Conservation (phyloP, 371 early-diverging fungal genomes). For the Apophysomyces variabilis region DNA sequence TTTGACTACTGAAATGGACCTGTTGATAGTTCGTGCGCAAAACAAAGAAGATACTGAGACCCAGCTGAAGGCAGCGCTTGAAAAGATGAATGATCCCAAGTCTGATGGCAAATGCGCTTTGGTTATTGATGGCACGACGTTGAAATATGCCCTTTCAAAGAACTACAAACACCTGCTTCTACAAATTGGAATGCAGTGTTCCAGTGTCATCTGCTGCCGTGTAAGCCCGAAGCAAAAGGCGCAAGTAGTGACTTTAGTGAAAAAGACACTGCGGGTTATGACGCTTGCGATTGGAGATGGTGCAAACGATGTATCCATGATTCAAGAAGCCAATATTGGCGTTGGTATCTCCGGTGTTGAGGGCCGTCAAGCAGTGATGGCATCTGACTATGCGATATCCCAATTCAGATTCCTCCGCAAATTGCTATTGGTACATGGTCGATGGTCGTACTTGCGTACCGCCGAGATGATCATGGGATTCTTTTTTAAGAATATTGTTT, state of each 20-base stretch:
- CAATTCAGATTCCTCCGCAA: constrained; percentile 80
- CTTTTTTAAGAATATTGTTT: constrained; percentile 84
- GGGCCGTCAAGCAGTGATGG: constrained; percentile 90
- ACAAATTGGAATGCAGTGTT: constrained; percentile 68
- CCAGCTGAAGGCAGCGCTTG: constrained; percentile 40
- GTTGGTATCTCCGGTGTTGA: constrained; percentile 95
- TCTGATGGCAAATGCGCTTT: constrained; percentile 55
- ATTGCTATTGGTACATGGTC: constrained; percentile 81
- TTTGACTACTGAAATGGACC: constrained; percentile 62
- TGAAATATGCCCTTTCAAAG: constrained; percentile 77
- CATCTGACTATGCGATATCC: constrained; percentile 88
- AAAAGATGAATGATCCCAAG: constrained; percentile 8
- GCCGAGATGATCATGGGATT: constrained; percentile 78
- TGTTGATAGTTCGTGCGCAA: constrained; percentile 68
- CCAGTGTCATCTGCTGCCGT: constrained; percentile 86
- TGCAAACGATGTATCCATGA: constrained; percentile 95
- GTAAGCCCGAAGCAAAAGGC: constrained; percentile 92
- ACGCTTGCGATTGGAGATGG: constrained; percentile 90
- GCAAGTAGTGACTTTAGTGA: constrained; percentile 68
- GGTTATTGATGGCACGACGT: constrained; percentile 90
- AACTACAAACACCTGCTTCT: constrained; percentile 62
- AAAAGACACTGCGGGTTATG: constrained; percentile 70
- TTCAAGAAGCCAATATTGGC: constrained; percentile 90
- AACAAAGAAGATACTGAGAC: constrained; percentile 62
- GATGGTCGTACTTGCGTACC: constrained; percentile 84